Evolutionary conservation across 352 stramenopile species (phyloP).

Genomic region (Pythium catenulatum): DNA sequence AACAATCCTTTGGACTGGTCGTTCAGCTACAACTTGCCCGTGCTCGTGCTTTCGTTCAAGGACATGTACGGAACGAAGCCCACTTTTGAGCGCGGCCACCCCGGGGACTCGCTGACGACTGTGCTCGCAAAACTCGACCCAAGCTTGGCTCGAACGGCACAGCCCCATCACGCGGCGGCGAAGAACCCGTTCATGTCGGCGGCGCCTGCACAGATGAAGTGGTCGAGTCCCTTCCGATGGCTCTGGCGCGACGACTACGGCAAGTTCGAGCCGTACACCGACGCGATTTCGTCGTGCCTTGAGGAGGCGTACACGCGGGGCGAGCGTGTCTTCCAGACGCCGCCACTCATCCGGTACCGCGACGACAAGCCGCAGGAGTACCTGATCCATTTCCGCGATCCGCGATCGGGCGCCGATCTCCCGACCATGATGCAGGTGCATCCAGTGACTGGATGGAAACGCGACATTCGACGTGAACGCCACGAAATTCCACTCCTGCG

Average conservation of each 20-base stretch:
- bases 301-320: neutral
- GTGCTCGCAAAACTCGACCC: neutral
- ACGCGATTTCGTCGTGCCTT: neutral
- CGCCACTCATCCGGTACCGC: conserved; percentile 1
- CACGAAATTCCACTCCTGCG: neutral
- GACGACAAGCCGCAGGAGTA: conserved; percentile 22
- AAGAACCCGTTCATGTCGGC: too few relatives aligned
- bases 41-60: conserved; percentile 12
- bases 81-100: neutral
- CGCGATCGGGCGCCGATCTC: neutral
- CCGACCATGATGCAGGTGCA: neutral
- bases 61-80: neutral
- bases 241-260: neutral
- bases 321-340: neutral
- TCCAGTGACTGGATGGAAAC: neutral
- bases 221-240: neutral
- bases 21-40: conserved; percentile 6
- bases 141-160: too few relatives aligned
- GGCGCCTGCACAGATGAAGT: neutral
- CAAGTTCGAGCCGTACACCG: conserved; percentile 12
- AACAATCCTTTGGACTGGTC: conserved; percentile 6
- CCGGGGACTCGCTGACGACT: neutral
- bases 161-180: too few relatives aligned
- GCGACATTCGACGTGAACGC: neutral
- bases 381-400: conserved; percentile 1